Percentiles rank a stretch among this genome's conserved stretches.
Evolutionary conservation across 345 rosid species (phyloP).

Genomic region (Draba incana): DNA sequence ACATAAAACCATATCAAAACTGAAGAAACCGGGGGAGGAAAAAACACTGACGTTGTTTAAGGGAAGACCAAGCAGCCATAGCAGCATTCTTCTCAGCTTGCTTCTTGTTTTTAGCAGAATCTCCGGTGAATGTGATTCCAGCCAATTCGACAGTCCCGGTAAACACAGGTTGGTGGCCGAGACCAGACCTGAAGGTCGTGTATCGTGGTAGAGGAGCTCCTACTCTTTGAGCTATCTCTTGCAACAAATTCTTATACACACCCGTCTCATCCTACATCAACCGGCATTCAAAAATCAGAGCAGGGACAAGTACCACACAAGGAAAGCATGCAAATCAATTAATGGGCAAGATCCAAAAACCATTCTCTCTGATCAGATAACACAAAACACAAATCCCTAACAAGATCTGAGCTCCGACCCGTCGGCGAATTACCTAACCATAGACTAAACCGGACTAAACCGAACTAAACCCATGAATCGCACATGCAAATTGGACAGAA

Average conservation of each 20-base stretch:
- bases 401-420: conserved; percentile 21
- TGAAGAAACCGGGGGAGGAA: conserved; percentile 11
- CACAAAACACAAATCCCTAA: conserved; percentile 8
- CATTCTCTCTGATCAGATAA: conserved; percentile 1
- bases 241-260: conserved; percentile 93
- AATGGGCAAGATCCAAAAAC: conserved; percentile 16
- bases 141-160: conserved; percentile 97
- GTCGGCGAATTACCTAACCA: conserved; percentile 4
- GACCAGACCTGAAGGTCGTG: conserved; percentile 89
- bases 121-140: conserved; percentile 86
- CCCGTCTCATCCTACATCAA: conserved; percentile 91
- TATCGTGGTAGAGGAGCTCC: conserved; percentile 92
- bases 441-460: conserved; percentile 9
- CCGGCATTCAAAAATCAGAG: too few relatives aligned
- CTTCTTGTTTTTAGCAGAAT: conserved; percentile 93
- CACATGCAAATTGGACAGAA: conserved; percentile 2
- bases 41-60: conserved; percentile 93
- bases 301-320: too few relatives aligned
- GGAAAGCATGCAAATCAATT: too few relatives aligned
- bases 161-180: conserved; percentile 95
- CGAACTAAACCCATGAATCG: conserved; percentile 25
- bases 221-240: conserved; percentile 97
- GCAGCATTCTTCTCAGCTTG: conserved; percentile 99
- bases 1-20: conserved; percentile 5
- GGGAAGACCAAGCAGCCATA: conserved; percentile 97